phyloP scores from a whole-genome alignment of 1,139 yeast species.

The Taphrina flavorubra region DNA sequence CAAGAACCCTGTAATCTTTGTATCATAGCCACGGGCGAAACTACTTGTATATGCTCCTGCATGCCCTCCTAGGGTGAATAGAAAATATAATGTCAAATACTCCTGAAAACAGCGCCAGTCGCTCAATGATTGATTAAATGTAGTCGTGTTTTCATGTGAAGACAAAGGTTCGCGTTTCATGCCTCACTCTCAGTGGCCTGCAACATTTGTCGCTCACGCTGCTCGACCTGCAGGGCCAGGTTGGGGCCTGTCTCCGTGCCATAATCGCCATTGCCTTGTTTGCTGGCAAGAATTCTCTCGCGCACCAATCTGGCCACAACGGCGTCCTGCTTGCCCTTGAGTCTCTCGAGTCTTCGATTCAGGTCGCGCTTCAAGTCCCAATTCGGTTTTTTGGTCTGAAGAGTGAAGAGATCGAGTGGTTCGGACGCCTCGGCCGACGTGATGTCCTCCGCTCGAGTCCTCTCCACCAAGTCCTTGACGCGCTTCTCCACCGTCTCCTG shows the following conservation, averaged over 20 bases:
- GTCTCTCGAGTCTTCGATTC: conserved; percentile 52
- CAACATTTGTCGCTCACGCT: conserved; percentile 3
- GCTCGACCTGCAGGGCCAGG: conserved; percentile 18
- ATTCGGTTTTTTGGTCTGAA: conserved; percentile 52
- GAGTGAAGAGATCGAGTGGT: conserved; percentile 44
- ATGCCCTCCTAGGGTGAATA: neutral
- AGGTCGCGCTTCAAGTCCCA: conserved; percentile 56
- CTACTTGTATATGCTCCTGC: neutral
- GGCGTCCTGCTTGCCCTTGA: conserved; percentile 53
- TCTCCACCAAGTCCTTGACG: conserved; percentile 44
- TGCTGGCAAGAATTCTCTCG: conserved; percentile 48
- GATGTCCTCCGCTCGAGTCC: conserved; percentile 44
- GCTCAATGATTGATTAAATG: neutral
- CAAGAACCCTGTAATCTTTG: neutral
- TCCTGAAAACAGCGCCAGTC: neutral
- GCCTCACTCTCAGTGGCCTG: conserved; percentile 6
- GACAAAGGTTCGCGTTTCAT: neutral
- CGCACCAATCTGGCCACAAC: conserved; percentile 55
- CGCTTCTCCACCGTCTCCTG: conserved; percentile 49
- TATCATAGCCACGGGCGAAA: neutral
- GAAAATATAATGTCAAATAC: conserved; percentile 3
- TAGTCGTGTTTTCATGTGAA: too few relatives aligned
- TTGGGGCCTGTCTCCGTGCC: neutral
- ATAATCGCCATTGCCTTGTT: neutral
- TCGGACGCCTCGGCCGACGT: conserved; percentile 17